Base-by-base conservation (phyloP, 805 yeast species). In the Sugiyamaella boreocaroliniensis region DNA sequence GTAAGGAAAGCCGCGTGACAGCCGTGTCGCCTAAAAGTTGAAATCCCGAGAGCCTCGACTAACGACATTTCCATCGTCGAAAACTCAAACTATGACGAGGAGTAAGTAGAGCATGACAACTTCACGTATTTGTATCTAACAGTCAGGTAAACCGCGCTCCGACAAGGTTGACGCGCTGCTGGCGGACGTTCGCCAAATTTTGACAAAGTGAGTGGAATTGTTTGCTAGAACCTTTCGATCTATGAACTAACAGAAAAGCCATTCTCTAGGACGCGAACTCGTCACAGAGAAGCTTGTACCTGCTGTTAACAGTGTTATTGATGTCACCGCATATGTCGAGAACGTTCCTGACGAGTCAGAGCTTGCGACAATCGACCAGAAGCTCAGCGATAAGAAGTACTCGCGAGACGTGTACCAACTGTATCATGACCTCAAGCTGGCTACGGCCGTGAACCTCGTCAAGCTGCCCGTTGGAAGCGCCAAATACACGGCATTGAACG, bases 391-490 rank as follows among this genome's bases (percentile, higher is more conserved):
- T 12, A 18, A 45, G 3, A 48, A 32, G 34, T 55, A 57, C 40
- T 43, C 41, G 18, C 19, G 29, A 3, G 58, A 55, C 19, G 42
- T 58, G 7, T 51, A 51, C 29, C 45, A 45, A 15, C 53, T 63
- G 9, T 63, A 58, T 40, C 59, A 63, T 53, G 70, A 67, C 52
- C 50, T 67, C 44, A 65, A 66, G 57, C 62, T 61, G 14, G 66
- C 67, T 15, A 54, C 63, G 8, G 64, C 61, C 37, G 49, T 60
- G 37, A 49, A 51, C 4, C 56, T 67, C 8, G 54, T 57, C 20
- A 47, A 58, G 43, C 49, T 46, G 3, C 61, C 60, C 8, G 64
- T 66, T 52, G 65, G 66, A 20, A 57, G 65, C 37, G 55, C 55
- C 29, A 56, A 53, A 40, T 69, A 69, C 55, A 54, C 44, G 11